A percentile compares a stretch with the other conserved stretches of the same genome.
Conservation (phyloP, 2,329 filamentous ascomycete species). For the Alternaria rosae region DNA sequence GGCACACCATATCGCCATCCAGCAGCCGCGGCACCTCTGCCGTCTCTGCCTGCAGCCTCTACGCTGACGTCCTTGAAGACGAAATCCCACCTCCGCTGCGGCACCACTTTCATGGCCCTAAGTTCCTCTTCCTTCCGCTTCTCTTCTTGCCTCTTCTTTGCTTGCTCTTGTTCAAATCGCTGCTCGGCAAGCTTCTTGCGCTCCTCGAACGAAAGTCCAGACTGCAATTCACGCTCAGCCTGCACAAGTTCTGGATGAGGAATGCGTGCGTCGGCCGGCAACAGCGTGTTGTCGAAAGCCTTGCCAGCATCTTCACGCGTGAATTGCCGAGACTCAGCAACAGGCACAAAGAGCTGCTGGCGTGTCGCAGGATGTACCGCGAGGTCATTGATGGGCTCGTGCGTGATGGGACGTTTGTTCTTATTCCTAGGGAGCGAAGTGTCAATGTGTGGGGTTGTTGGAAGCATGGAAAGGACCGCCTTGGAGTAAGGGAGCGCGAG, state of each 20-base stretch:
- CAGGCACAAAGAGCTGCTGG: slow-evolving; percentile 67
- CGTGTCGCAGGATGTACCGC: slow-evolving; percentile 64
- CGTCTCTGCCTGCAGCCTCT: slow-evolving; percentile 63
- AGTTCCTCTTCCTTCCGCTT: slow-evolving; percentile 55
- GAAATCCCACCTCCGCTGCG: slow-evolving; percentile 65
- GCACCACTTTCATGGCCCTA: slow-evolving; percentile 53
- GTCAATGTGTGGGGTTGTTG: slow-evolving; percentile 61
- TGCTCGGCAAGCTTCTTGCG: slow-evolving; percentile 41
- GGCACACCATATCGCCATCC: slow-evolving; percentile 70
- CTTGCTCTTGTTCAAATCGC: slow-evolving; percentile 36
- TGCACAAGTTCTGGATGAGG: slow-evolving; percentile 67
- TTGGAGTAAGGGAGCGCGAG: slow-evolving; percentile 78
- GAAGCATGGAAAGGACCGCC: slow-evolving; percentile 82
- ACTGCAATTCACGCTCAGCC: slow-evolving; percentile 48
- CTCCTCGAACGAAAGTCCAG: slow-evolving; percentile 45
- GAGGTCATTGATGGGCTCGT: slow-evolving; percentile 71
- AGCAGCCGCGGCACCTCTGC: slow-evolving; percentile 60
- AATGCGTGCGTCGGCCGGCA: slow-evolving; percentile 69
- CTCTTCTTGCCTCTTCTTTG: slow-evolving; percentile 51
- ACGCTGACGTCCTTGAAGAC: slow-evolving; percentile 66
- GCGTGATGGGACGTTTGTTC: slow-evolving; percentile 51
- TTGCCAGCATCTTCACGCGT: slow-evolving; percentile 71
- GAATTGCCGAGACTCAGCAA: slow-evolving; percentile 69
- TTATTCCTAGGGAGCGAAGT: slow-evolving; percentile 35
- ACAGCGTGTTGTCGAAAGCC: slow-evolving; percentile 65